A percentile compares a stretch with the other conserved stretches of the same genome.
Evolutionary conservation across 345 rosid genomes (phyloP).

Genomic region (Citropsis articulata): DNA sequence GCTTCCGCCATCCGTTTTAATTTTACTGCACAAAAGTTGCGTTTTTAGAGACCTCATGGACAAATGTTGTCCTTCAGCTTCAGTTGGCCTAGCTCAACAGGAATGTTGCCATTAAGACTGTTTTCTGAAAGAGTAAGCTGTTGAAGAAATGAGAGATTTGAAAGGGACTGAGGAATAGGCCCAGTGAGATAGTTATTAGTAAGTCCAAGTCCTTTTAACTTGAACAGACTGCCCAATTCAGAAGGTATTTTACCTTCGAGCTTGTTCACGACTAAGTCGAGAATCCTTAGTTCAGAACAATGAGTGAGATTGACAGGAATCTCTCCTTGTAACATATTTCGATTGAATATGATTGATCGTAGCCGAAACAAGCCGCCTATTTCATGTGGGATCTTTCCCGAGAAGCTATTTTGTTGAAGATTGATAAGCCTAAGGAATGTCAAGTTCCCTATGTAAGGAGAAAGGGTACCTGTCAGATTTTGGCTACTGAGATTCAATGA

Average conservation of each 20-base stretch:
- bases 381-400: not conserved
- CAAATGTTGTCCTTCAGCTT: no score
- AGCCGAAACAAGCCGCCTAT: not conserved
- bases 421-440: not conserved
- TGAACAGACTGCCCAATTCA: conserved; percentile 23
- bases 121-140: conserved; percentile 21
- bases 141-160: conserved; percentile 17
- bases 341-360: not conserved
- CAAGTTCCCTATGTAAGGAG: not conserved
- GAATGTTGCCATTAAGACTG: conserved; percentile 24
- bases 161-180: conserved; percentile 18
- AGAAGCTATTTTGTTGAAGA: not conserved
- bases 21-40: no score
- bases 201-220: conserved; percentile 18
- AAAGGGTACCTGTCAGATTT: not conserved
- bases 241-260: conserved; percentile 26
- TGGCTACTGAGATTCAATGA: conserved; percentile 10
- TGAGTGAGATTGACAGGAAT: conserved; percentile 22
- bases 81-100: conserved; percentile 22
- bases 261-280: conserved; percentile 21
- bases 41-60: no score
- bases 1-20: no score
- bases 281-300: conserved; percentile 21
- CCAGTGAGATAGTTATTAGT: conserved; percentile 25
- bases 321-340: conserved; percentile 20